Evolutionary conservation across 2,329 filamentous ascomycete genomes (phyloP), one percentile per base, ranked within the genome.

Genomic region (Cladosporium sp.): DNA sequence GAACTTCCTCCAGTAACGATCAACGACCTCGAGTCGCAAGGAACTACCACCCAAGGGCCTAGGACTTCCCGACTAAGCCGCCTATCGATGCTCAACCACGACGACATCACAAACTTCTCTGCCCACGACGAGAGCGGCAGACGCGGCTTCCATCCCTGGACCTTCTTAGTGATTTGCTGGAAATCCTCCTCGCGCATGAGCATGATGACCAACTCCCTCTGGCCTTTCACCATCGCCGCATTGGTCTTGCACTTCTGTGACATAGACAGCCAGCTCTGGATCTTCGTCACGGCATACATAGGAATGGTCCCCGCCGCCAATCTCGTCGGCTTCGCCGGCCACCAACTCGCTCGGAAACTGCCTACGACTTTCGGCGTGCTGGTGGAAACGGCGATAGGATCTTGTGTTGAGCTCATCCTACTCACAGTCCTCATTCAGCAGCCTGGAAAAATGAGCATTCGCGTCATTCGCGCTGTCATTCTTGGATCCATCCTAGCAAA

Each of bases 401-500:
- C 89, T 1, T 79, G 93, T 14, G 91, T 95, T 53, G 92, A 96
- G 77, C 89, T 95, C 65, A 86, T 95, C 58, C 80, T 96, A 54
- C 94, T 95, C 77, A 89, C 93, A 79, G 85, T 93, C 1, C 79
- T 96, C 43, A 82, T 94, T 39, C 75, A 78, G 65, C 58, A 68
- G 34, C 63, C 65, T 6, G 68, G 67, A 8, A 64, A 70, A 43
- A 58, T 46, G 46, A 63, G 70, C 14, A 68, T 75, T 5, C 66
- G 69, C 18, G 89, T 95, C 70, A 91, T 95, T 70, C 87, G 91
- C 74, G 91, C 91, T 57, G 92, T 92, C 16, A 93, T 96, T 65
- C 79, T 96, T 0, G 92, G 92, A 18, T 93, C 90, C 0, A 90
- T 96, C 51, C 77, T 96, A 36, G 91, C 92, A 10, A 96, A 92